Conservation (phyloP, 495 filamentous ascomycete species). For the Penicillium malachiteum region DNA sequence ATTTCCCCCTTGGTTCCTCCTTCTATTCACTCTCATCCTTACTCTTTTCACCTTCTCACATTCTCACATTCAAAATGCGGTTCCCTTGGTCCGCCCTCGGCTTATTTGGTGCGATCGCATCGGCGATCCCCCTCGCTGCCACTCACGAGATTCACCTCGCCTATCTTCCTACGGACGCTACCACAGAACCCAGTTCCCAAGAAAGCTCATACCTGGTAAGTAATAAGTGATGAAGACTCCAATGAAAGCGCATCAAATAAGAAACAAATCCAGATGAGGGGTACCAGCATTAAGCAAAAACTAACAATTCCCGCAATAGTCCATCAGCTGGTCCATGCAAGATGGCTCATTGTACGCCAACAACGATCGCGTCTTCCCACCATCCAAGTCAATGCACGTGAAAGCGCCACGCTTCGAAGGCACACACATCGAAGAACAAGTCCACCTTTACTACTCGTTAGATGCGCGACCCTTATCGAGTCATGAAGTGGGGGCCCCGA, state of each 20-base stretch:
- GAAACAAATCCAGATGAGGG: not conserved
- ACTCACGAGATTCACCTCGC: constrained; percentile 28
- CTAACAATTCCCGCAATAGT: constrained; percentile 13
- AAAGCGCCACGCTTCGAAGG: constrained; percentile 24
- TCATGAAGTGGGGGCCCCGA: constrained; percentile 11
- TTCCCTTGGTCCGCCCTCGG: constrained; percentile 13
- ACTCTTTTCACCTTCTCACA: not conserved
- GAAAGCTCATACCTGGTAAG: constrained; percentile 26
- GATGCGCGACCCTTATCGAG: constrained; percentile 25
- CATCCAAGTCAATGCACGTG: constrained; percentile 33
- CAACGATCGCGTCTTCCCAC: constrained; percentile 42
- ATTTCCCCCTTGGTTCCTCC: constrained; percentile 1
- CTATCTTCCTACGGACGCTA: constrained; percentile 21
- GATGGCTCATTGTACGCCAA: constrained; percentile 46
- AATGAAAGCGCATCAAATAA: not conserved
- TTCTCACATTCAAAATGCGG: constrained; percentile 18
- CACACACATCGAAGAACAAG: not conserved
- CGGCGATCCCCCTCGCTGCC: constrained; percentile 15
- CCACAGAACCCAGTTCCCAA: constrained; percentile 13
- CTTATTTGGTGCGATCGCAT: constrained; percentile 16
- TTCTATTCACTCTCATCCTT: not conserved
- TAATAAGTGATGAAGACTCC: not conserved
- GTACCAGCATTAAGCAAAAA: not conserved
- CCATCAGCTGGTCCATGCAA: constrained; percentile 39
- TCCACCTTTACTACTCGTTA: constrained; percentile 27